Conservation (phyloP, 2,329 filamentous ascomycete genomes). For the Helotiales sp. region DNA sequence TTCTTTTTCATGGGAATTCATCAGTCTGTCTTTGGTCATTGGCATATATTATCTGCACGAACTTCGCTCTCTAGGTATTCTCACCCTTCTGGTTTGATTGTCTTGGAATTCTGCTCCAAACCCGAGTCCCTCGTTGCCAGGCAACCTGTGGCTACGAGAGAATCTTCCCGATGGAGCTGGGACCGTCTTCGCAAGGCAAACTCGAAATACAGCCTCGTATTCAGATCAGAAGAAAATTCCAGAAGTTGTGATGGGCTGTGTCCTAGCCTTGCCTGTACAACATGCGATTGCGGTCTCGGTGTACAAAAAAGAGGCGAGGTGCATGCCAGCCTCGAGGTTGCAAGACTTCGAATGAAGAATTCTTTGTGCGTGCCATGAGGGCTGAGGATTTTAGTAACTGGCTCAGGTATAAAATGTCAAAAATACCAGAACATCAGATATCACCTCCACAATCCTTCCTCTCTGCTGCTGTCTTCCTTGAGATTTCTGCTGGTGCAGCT, state of each 20-base stretch:
- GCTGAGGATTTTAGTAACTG: no score
- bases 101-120: neutral
- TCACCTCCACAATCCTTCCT: no score
- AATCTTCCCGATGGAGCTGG: neutral
- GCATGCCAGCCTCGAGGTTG: neutral
- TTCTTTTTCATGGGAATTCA: neutral
- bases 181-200: neutral
- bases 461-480: no score
- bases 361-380: no score
- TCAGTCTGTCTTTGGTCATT: neutral
- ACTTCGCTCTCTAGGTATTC: no score
- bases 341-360: no score
- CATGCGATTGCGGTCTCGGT: neutral
- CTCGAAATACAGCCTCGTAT: neutral
- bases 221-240: neutral
- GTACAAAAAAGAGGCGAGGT: neutral
- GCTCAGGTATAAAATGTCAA: no score
- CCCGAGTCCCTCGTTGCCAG: no score
- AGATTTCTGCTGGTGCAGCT: no score
- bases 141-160: no score
- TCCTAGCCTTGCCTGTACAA: neutral
- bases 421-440: no score
- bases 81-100: no score
- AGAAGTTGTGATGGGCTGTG: neutral
- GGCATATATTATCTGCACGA: neutral